These are phyloP conservation scores for Trametes villosa DNA, from an alignment of 768 basidiomycete genomes.

Conservation along the genomic window DNA sequence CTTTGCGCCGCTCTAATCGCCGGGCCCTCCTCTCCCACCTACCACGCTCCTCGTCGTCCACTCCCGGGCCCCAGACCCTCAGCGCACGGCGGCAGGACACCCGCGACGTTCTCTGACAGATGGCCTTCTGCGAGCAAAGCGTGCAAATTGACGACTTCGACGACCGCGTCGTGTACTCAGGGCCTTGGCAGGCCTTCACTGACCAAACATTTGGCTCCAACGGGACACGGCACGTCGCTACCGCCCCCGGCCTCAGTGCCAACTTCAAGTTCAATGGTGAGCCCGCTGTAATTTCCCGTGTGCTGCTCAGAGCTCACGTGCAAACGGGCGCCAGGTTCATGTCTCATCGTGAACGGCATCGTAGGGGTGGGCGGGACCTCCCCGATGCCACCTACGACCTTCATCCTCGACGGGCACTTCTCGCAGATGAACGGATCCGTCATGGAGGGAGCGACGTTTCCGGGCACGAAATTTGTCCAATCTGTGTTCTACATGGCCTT, in stretches of 20 bases:
- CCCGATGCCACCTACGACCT: constrained; percentile 9
- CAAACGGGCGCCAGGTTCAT: constrained; percentile 1
- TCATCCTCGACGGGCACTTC: constrained; percentile 14
- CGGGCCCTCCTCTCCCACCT: no score
- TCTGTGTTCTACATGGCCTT: constrained; percentile 4
- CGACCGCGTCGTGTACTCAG: neutral
- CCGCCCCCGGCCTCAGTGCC: constrained; percentile 5
- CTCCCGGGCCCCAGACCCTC: no score
- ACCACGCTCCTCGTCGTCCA: no score
- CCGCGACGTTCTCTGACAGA: neutral
- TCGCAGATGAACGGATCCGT: constrained; percentile 3
- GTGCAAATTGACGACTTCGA: constrained; percentile 4
- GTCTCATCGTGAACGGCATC: neutral
- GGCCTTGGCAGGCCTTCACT: constrained; percentile 7
- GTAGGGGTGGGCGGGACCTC: neutral
- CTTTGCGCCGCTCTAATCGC: no score
- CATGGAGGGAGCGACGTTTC: neutral
- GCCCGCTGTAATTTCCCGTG: neutral
- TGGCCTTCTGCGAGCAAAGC: constrained; percentile 1
- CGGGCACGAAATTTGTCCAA: neutral
- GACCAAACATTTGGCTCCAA: constrained; percentile 6
- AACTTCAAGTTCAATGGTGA: constrained; percentile 15
- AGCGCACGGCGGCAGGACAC: neutral
- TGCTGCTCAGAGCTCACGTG: no score
- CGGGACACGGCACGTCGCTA: constrained; percentile 9